Evolutionary conservation across 2,329 filamentous ascomycete species (phyloP), one percentile per base, ranked within the genome.

Genomic region (Neofusicoccum kwambonambiense): DNA sequence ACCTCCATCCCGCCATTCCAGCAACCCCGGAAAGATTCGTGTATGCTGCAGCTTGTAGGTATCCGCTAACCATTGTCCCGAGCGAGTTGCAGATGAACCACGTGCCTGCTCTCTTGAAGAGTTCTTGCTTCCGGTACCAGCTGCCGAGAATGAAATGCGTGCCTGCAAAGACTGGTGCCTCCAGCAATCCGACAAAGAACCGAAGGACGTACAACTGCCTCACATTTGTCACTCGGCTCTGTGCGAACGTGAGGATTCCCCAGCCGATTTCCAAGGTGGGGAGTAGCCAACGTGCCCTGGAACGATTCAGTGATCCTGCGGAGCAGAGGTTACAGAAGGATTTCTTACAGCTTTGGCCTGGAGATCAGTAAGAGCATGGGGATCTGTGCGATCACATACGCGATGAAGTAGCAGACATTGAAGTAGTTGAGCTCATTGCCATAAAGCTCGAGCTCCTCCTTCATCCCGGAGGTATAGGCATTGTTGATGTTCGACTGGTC

Each of bases 21-120:
- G 72, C 71, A 0, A 80, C 74, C 0, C 84, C 84, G 17, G 83
- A 82, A 0, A 87, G 76, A 34, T 81, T 81, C 19, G 80, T 81
- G 70, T 85, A 84, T 0, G 82, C 82, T 0, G 81, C 84, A 0
- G 84, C 80, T 73, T 86, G 84, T 0, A 87, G 76, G 65, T 85
- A 86, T 1, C 84, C 84, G n/a, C 82, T 83, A 54, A 86, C 82
- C 81, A 87, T 85, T n/a, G 77, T 75, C 0, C 83, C 84, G 0
- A 86, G 76, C 4, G 80, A 82, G 8, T 83, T 82, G 31, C 81
- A 82, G 0, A 84, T 79, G 62, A 81, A 85, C 75, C 84, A 86
- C 12, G 84, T 79, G 0, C 82, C 83, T 2, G 83, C 83, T 2
- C 85, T 79, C 68, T 86, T 87, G 62, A 83, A 86, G 0, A 81